Conservation (phyloP, 192 early-diverging fungal species). For the Backusella parvicylindrica region DNA sequence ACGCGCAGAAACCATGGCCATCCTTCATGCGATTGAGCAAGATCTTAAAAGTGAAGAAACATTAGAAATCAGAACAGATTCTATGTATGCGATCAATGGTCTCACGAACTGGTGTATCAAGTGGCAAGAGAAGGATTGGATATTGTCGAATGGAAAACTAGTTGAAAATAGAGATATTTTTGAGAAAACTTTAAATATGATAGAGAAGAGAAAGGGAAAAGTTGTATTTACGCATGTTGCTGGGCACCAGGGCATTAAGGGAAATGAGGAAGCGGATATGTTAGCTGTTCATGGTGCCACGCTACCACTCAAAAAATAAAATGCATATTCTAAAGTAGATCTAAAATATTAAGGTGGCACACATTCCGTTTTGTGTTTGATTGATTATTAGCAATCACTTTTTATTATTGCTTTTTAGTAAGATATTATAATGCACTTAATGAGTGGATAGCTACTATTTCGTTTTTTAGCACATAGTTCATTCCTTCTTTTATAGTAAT, state of each 20-base stretch:
- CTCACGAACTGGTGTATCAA: constrained; percentile 63
- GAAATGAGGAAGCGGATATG: constrained; percentile 80
- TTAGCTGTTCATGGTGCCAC: constrained; percentile 73
- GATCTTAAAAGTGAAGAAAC: constrained; percentile 27
- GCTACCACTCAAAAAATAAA: neutral
- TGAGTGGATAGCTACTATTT: no score
- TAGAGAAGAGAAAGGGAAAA: constrained; percentile 37
- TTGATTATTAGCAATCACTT: neutral
- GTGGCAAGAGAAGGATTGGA: constrained; percentile 77
- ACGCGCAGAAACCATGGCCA: constrained; percentile 68
- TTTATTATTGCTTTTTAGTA: neutral
- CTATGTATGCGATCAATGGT: constrained; percentile 68
- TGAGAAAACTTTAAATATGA: constrained; percentile 41
- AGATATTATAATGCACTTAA: no score
- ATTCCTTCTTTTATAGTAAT: no score
- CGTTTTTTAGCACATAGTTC: no score
- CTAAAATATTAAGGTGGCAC: neutral
- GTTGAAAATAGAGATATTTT: constrained; percentile 86
- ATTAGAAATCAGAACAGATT: constrained; percentile 74
- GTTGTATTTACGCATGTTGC: constrained; percentile 57
- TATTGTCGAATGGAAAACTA: constrained; percentile 37
- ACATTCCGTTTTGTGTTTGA: neutral
- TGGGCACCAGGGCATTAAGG: constrained; percentile 66
- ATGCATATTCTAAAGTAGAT: neutral
- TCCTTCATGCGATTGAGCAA: constrained; percentile 50